Evolutionary conservation across 129 eudicot genomes (phyloP).

Genomic region (Pittosporum tobira): DNA sequence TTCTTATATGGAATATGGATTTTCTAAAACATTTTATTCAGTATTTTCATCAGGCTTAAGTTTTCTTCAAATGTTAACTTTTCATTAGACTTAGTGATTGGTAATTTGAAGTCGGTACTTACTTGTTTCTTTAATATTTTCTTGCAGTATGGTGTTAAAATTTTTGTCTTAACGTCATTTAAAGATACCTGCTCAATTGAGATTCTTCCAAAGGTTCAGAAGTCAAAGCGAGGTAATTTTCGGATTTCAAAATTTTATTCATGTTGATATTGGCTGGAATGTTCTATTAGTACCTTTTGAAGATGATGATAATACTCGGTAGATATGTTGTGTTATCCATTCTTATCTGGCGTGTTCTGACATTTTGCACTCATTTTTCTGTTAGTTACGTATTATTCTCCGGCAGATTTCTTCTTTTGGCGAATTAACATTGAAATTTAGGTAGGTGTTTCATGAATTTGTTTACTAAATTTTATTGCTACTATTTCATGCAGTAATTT

Average conservation of each 20-base stretch:
- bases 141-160: slow-evolving; percentile 67
- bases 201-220: slow-evolving; percentile 66
- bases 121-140: slow-evolving; percentile 6
- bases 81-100: not conserved
- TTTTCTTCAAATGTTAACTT: not conserved
- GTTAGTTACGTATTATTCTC: not conserved
- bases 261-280: not conserved
- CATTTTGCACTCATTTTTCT: not conserved
- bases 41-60: not conserved
- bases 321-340: not conserved
- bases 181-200: slow-evolving; percentile 71
- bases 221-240: slow-evolving; percentile 60
- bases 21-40: too few relatives aligned
- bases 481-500: slow-evolving; percentile 47
- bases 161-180: slow-evolving; percentile 63
- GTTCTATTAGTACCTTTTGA: not conserved
- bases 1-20: too few relatives aligned
- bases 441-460: not conserved
- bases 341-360: not conserved
- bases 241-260: not conserved
- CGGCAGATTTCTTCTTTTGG: not conserved
- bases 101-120: not conserved
- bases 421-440: not conserved
- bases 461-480: too few relatives aligned
- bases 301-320: not conserved